Base-by-base conservation (phyloP, 176 grass and related monocot species). In the Carex kokanica region DNA sequence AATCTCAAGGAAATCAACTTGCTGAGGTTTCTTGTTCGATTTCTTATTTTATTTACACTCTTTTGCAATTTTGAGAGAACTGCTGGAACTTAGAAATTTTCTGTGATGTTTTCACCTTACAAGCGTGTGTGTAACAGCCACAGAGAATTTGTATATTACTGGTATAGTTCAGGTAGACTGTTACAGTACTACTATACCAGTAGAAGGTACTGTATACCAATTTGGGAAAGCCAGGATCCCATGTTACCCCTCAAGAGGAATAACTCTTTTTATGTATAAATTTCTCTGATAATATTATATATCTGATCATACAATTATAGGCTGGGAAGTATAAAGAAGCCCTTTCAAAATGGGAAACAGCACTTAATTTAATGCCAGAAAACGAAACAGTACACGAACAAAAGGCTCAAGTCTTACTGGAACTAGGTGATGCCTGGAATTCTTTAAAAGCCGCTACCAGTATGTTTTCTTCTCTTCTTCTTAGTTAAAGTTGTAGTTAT, bases 331-430 rank as follows among this genome's bases (percentile, higher is more conserved):
- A 94, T 84, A 84, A 86, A 77, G 90, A 97, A 88, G 92, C 94
- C 51, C 85, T 97, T 86, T 83, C 85, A 34, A 97, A 91, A 86
- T 97, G 94, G 94, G 92, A 97, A 86, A 85, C 92, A 62, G 88
- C 83, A 8, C 88, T 97, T 65, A 89, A 63, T 80, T 67, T 97
- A 83, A 53, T 80, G 75, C 94, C 94, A 17, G 83, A 89, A 78
- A 94, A 91, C 87, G 90, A 88, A 78, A 82, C 86, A 83, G 68
- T 97, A 34, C 87, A 92, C 25, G 92, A 97, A 63, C 94, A 97
- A 67, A 94, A 97, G 87, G 86, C 94, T 55, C 94, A 97, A 75
- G 60, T 92, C 88, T 83, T 97, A 73, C 94, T 97, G 80, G 94
- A 97, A 84, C 10, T 97, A 65, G 92, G 90, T 21, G 90, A 94